Conservation (phyloP, 2,329 filamentous ascomycete species). For the Talaromyces sp. region DNA sequence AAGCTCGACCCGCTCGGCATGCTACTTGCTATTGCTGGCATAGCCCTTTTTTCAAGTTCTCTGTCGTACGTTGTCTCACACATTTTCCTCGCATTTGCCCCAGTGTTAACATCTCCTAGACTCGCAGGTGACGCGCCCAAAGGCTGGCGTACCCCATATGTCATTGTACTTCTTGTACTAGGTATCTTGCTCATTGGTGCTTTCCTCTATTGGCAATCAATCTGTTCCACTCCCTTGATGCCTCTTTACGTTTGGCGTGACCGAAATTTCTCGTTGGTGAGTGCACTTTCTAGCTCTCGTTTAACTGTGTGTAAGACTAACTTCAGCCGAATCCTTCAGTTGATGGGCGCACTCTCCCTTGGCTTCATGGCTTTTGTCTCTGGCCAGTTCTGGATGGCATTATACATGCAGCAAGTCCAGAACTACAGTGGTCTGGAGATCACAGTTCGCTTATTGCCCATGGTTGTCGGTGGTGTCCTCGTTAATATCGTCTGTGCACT, state of each 20-base stretch:
- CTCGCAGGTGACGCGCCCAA: conserved; percentile 52
- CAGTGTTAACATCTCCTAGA: conserved; percentile 21
- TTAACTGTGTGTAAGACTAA: background rate
- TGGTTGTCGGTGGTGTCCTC: conserved; percentile 57
- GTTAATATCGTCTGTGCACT: conserved; percentile 60
- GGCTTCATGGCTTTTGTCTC: conserved; percentile 61
- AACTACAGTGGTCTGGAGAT: conserved; percentile 52
- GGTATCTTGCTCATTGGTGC: conserved; percentile 52
- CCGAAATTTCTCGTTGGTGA: conserved; percentile 58
- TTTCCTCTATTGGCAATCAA: conserved; percentile 61
- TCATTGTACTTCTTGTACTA: conserved; percentile 58
- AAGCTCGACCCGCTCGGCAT: conserved; percentile 60
- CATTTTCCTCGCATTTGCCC: background rate
- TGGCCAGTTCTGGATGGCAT: conserved; percentile 58
- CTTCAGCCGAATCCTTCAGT: conserved; percentile 27
- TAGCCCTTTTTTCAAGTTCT: conserved; percentile 59
- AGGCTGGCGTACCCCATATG: conserved; percentile 59
- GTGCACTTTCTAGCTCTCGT: conserved; percentile 16
- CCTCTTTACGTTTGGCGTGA: conserved; percentile 55
- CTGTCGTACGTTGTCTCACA: conserved; percentile 44
- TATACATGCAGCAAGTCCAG: conserved; percentile 59
- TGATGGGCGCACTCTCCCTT: conserved; percentile 53
- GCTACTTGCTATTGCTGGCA: conserved; percentile 57
- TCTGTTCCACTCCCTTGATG: conserved; percentile 48
- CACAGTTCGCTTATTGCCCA: conserved; percentile 60